phyloP scores from a whole-genome alignment of 202 grass and related monocot species.

The Cymbopogon flexuosus region DNA sequence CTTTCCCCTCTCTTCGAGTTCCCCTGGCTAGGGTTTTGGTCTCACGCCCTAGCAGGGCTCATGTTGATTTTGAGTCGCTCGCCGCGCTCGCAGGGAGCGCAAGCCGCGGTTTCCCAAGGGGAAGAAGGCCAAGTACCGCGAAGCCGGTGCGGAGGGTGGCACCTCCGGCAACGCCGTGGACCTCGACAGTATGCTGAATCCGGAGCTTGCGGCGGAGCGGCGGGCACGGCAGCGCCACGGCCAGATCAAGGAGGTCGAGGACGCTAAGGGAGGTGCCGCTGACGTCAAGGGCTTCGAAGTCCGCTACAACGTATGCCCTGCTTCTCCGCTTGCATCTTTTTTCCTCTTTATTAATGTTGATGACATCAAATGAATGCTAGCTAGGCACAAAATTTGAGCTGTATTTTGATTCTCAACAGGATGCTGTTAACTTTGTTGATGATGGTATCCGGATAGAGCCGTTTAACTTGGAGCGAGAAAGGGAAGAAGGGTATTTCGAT shows the following conservation, averaged over 20 bases:
- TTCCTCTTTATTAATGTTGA: neutral
- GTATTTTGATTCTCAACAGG: constrained; percentile 47
- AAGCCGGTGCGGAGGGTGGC: constrained; percentile 1
- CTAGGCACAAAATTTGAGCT: constrained; percentile 5
- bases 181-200: constrained; percentile 54
- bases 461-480: constrained; percentile 93
- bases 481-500: constrained; percentile 97
- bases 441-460: constrained; percentile 90
- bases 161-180: constrained; percentile 11
- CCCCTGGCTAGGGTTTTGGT: constrained; percentile 22
- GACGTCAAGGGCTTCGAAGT: constrained; percentile 64
- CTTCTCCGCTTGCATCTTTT: neutral
- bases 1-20: neutral
- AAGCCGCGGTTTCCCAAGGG: constrained; percentile 89
- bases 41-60: constrained; percentile 2
- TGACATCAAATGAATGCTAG: neutral
- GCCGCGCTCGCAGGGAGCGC: constrained; percentile 50
- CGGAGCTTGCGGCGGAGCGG: constrained; percentile 63
- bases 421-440: constrained; percentile 64
- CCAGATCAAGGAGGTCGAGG: constrained; percentile 34
- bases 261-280: constrained; percentile 24
- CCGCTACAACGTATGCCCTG: constrained; percentile 52
- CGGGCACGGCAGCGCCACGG: constrained; percentile 61
- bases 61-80: neutral
- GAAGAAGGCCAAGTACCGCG: constrained; percentile 64